Base-by-base conservation (phyloP, 2,329 filamentous ascomycete species). In the Trichoderma lentiforme region DNA sequence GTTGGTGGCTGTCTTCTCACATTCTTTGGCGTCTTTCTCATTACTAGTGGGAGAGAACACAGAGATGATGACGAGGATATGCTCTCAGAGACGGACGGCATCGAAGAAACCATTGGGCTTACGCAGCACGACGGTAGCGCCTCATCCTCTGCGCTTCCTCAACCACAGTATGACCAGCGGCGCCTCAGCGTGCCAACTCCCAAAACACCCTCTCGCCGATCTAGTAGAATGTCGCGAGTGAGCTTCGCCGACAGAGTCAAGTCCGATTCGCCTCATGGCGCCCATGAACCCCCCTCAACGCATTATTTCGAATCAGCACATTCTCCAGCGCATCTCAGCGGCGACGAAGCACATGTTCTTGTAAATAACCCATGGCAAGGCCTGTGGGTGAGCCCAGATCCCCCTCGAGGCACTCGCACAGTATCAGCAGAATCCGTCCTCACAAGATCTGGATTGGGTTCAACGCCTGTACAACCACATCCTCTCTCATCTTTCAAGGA, bases 21-120 rank as follows among this genome's bases (percentile, higher is more conserved):
- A 1, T 99, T 99, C 81, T 90, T 95, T 73, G 96, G 96, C 11
- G 96, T 99, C n/a, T 98, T 96, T 82, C 88, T 98, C 75, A 98
- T 99, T 78, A 98, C 96, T 1, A 97, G 92, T 77, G 94, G 94
- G 69, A 88, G 95, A 75, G 84, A 88, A 65, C 83, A 85, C 12
- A 84, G 88, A n/a, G 86, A 89, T 3, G 86, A 89, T 4, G 88
- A 91, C 21, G 79, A 82, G 21, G 86, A 88, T n/a, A 74, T 78
- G 8, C 76, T 88, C 18, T 87, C 83, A 4, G 88, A 90, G 56
- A 82, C 82, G 32, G 88, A 90, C 58, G 88, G 88, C 43, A 84
- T 89, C 18, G 89, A 91, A 74, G 90, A 91, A 75, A 89, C 87
- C 14, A 90, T 91, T 65, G 86, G 88, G 47, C 85, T 91, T 24